A percentile compares a stretch with the other conserved stretches of the same genome.
phyloP scores from a whole-genome alignment of 2,329 filamentous ascomycete species.

The Alternaria conjuncta region DNA sequence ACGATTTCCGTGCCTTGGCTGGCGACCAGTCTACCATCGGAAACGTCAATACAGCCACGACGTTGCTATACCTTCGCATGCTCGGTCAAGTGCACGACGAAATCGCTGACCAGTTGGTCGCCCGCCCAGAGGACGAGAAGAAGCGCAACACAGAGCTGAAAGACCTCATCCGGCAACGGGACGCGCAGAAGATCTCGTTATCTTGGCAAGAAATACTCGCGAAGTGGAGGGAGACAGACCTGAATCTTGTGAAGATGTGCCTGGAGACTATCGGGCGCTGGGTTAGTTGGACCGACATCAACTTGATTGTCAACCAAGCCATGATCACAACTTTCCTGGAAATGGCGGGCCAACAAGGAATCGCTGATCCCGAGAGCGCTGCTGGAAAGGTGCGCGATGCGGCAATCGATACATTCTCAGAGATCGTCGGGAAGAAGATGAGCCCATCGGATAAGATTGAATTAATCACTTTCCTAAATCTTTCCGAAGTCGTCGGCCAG shows the following conservation, averaged over 20 bases:
- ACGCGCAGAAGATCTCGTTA: slow-evolving; percentile 84
- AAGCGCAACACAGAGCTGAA: slow-evolving; percentile 90
- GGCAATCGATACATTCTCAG: slow-evolving; percentile 92
- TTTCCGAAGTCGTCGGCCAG: slow-evolving; percentile 83
- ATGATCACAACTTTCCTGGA: slow-evolving; percentile 87
- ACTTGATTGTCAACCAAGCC: slow-evolving; percentile 79
- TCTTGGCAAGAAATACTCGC: slow-evolving; percentile 92
- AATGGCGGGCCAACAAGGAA: slow-evolving; percentile 76
- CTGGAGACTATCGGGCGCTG: slow-evolving; percentile 93
- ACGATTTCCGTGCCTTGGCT: slow-evolving; percentile 84
- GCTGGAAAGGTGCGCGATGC: slow-evolving; percentile 83
- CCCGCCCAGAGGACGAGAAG: slow-evolving; percentile 76
- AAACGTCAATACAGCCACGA: slow-evolving; percentile 75
- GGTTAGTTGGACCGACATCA: slow-evolving; percentile 99
- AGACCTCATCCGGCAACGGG: slow-evolving; percentile 83
- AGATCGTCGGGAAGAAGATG: slow-evolving; percentile 99
- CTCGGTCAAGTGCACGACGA: slow-evolving; percentile 93
- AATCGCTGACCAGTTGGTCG: slow-evolving; percentile 90
- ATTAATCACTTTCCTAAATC: slow-evolving; percentile 88
- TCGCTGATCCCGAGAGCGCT: slow-evolving; percentile 61
- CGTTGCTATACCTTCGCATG: slow-evolving; percentile 86
- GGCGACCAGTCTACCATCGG: slow-evolving; percentile 62
- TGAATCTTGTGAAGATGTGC: slow-evolving; percentile 83
- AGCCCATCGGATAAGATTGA: slow-evolving; percentile 90
- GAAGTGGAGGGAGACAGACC: slow-evolving; percentile 71